Percentiles rank a stretch among this genome's conserved stretches.
phyloP scores from a whole-genome alignment of 768 basidiomycete genomes.

The Suillus subalutaceus region DNA sequence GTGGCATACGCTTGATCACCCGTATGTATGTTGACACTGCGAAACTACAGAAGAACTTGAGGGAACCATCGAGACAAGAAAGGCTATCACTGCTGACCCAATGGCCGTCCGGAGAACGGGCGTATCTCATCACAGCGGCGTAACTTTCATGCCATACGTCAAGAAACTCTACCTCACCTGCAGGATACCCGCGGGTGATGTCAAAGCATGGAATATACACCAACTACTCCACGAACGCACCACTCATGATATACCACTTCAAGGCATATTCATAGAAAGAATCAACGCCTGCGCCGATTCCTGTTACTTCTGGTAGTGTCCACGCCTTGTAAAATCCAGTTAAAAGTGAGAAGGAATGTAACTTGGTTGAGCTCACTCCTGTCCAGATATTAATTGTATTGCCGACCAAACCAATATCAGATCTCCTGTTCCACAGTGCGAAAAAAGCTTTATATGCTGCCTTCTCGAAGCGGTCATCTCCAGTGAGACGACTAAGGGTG shows the following conservation, averaged over 20 bases:
- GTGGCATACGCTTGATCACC: slow-evolving; percentile 76
- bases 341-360: slow-evolving; percentile 3
- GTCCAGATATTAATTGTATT: slow-evolving; percentile 86
- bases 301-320: slow-evolving; percentile 74
- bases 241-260: slow-evolving; percentile 90
- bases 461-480: slow-evolving; percentile 87
- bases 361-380: slow-evolving; percentile 56
- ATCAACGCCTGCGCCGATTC: slow-evolving; percentile 94
- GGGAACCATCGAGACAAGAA: background rate
- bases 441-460: slow-evolving; percentile 90
- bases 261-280: slow-evolving; percentile 95
- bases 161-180: slow-evolving; percentile 78
- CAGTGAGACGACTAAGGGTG: slow-evolving; percentile 88
- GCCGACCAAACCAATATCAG: slow-evolving; percentile 82
- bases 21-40: slow-evolving; percentile 76
- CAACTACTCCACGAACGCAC: slow-evolving; percentile 37
- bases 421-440: slow-evolving; percentile 90
- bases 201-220: slow-evolving; percentile 22
- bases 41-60: slow-evolving; percentile 58
- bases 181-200: slow-evolving; percentile 8
- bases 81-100: slow-evolving; percentile 55
- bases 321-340: slow-evolving; percentile 49
- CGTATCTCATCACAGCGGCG: slow-evolving; percentile 82
- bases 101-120: slow-evolving; percentile 82
- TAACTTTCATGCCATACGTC: slow-evolving; percentile 88